Evolutionary conservation across 371 early-diverging fungal species (phyloP).

Genomic region (Mortierella sp.): DNA sequence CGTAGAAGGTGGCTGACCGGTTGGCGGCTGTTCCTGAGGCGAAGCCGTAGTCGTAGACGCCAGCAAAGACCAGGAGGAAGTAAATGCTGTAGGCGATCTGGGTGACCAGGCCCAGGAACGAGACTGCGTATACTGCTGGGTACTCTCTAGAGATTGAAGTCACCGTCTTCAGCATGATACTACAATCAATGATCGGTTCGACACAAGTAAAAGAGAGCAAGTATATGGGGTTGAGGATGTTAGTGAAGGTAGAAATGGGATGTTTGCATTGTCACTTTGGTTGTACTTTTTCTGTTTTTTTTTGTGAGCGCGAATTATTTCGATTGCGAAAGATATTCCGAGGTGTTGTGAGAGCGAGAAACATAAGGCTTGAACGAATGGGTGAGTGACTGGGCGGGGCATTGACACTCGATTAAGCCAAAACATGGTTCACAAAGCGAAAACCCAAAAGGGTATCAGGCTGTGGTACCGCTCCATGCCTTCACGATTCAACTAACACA

Average conservation of each 20-base stretch:
- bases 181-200: neutral
- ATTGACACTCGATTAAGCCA: neutral
- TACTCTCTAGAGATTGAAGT: constrained; percentile 55
- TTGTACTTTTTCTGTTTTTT: neutral
- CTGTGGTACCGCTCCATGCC: no score
- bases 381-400: no score
- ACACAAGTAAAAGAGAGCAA: neutral
- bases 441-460: neutral
- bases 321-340: constrained; percentile 11
- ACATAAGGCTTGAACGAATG: neutral
- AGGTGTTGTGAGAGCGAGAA: neutral
- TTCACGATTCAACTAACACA: no score
- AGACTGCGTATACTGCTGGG: constrained; percentile 60
- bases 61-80: constrained; percentile 59
- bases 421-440: neutral
- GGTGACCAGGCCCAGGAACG: constrained; percentile 59
- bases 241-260: neutral
- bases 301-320: neutral
- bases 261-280: neutral
- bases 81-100: constrained; percentile 64
- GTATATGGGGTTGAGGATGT: no score
- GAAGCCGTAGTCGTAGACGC: constrained; percentile 64
- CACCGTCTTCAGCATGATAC: constrained; percentile 20
- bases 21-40: constrained; percentile 30
- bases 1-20: constrained; percentile 58